These are phyloP conservation scores for Ceraceosorus bombacis DNA, from an alignment of 1,284 basidiomycete genomes.

Conservation along the genomic window DNA sequence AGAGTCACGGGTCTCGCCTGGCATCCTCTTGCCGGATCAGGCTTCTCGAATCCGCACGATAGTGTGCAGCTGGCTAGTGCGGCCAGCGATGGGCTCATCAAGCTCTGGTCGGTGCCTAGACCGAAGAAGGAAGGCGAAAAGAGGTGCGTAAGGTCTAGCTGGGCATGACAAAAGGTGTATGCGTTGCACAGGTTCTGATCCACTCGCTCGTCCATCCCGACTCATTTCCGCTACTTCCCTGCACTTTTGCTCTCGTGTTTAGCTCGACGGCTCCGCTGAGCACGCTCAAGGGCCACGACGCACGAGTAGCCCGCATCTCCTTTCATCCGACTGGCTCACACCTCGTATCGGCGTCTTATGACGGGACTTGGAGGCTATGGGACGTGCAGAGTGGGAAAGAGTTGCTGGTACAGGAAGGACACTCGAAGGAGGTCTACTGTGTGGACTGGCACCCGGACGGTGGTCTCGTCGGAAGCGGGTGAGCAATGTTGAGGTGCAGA, in stretches of 20 bases:
- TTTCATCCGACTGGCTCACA: conserved; percentile 94
- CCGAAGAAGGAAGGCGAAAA: no score
- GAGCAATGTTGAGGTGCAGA: no score
- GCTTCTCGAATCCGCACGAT: no score
- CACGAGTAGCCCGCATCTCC: conserved; percentile 81
- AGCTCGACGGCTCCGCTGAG: no score
- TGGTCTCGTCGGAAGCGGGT: conserved; percentile 85
- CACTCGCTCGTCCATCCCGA: no score
- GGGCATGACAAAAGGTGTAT: no score
- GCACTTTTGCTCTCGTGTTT: no score
- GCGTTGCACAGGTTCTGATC: no score
- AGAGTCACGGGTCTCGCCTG: conserved; percentile 91
- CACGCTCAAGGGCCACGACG: conserved; percentile 79
- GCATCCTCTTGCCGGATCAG: no score
- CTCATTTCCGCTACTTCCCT: no score
- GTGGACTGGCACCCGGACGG: conserved; percentile 94
- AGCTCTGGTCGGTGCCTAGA: conserved; percentile 90
- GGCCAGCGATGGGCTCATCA: conserved; percentile 71
- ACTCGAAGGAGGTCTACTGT: conserved; percentile 91
- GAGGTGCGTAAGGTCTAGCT: no score
- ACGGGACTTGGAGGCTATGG: conserved; percentile 98
- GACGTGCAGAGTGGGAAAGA: conserved; percentile 75
- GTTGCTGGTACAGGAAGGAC: conserved; percentile 85
- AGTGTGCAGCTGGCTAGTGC: no score
- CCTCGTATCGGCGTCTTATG: conserved; percentile 88